These are phyloP conservation scores for Isabelozyma rhagii DNA, from an alignment of 805 yeast genomes.

Conservation along the genomic window DNA sequence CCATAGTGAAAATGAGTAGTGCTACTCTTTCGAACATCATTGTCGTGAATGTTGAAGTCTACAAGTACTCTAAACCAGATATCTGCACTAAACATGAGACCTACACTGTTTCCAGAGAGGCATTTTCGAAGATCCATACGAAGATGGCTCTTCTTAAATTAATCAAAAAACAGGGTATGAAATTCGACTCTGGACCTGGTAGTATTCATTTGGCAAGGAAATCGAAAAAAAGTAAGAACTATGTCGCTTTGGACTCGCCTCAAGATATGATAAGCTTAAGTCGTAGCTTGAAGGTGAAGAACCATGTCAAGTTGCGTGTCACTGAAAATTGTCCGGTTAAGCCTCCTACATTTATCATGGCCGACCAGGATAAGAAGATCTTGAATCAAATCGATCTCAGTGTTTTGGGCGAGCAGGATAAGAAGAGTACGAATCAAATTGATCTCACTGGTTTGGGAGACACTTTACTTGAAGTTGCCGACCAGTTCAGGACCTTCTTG, in stretches of 20 bases:
- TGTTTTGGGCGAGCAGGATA: neutral
- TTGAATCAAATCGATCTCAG: neutral
- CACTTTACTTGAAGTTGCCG: conserved; percentile 23
- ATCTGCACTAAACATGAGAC: neutral
- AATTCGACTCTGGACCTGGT: neutral
- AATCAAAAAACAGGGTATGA: neutral
- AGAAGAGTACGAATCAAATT: conserved; percentile 4
- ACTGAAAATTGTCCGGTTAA: conserved; percentile 12
- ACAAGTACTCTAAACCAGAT: neutral
- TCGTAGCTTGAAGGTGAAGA: conserved; percentile 49
- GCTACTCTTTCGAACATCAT: neutral
- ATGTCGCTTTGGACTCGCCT: conserved; percentile 32
- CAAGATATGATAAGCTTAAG: conserved; percentile 42
- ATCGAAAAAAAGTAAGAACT: conserved; percentile 44
- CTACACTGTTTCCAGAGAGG: neutral
- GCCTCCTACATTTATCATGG: neutral
- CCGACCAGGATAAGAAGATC: neutral
- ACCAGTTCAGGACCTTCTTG: conserved; percentile 21
- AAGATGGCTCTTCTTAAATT: neutral
- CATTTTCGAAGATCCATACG: neutral
- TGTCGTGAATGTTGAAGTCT: neutral
- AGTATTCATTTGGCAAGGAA: conserved; percentile 26
- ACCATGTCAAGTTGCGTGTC: conserved; percentile 34
- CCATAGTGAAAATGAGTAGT: neutral
- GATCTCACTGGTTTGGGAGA: conserved; percentile 22